These are phyloP conservation scores for Cladophialophora psammophila DNA, from an alignment of 2,329 filamentous ascomycete species.

Conservation along the genomic window DNA sequence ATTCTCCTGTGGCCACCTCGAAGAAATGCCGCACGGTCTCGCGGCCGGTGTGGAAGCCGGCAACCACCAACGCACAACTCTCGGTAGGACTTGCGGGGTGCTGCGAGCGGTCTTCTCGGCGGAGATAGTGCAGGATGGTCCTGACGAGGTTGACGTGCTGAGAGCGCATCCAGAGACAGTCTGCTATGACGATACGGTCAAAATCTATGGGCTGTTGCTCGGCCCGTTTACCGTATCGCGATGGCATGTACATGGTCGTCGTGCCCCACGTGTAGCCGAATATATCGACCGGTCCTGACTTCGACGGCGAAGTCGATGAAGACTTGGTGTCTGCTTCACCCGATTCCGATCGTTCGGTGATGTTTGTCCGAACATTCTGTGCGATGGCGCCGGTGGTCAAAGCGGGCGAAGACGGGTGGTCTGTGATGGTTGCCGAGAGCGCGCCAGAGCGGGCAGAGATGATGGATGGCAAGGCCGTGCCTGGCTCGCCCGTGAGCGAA, in stretches of 20 bases:
- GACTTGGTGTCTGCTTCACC: slow-evolving; percentile 5
- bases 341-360: slow-evolving; percentile 6
- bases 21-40: slow-evolving; percentile 65
- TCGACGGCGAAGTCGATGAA: neutral
- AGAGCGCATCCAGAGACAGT: slow-evolving; percentile 66
- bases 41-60: slow-evolving; percentile 67
- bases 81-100: neutral
- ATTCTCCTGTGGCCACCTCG: slow-evolving; percentile 48
- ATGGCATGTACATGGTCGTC: slow-evolving; percentile 47
- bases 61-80: slow-evolving; percentile 58
- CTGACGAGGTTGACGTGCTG: slow-evolving; percentile 64
- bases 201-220: slow-evolving; percentile 48
- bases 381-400: slow-evolving; percentile 41
- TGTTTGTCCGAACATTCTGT: slow-evolving; percentile 34
- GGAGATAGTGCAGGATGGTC: slow-evolving; percentile 62
- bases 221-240: slow-evolving; percentile 34
- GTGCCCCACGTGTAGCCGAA: slow-evolving; percentile 39
- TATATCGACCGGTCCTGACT: slow-evolving; percentile 14
- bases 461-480: slow-evolving; percentile 52
- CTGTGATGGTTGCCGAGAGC: slow-evolving; percentile 57
- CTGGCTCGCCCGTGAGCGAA: slow-evolving; percentile 38
- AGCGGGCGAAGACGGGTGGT: slow-evolving; percentile 55
- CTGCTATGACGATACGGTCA: slow-evolving; percentile 64
- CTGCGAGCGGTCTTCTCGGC: neutral
- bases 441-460: slow-evolving; percentile 49